phyloP scores from a whole-genome alignment of 2,329 filamentous ascomycete species.

The Apiospora pterosperma region DNA sequence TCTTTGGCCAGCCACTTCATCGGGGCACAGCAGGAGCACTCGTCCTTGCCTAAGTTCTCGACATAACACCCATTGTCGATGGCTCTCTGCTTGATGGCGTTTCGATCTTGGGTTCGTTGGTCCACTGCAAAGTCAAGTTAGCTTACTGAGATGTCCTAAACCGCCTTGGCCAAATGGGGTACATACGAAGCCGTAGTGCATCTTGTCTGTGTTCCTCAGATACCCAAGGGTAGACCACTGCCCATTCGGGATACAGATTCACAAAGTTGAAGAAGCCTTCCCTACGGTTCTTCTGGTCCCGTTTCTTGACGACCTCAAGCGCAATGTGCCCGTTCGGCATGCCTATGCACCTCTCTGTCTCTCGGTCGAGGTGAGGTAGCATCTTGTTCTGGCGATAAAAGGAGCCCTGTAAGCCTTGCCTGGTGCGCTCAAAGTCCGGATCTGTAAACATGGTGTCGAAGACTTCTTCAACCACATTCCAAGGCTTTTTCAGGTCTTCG shows the following conservation, averaged over 20 bases:
- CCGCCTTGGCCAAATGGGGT: neutral
- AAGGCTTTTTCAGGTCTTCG: conserved; percentile 19
- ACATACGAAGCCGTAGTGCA: conserved; percentile 9
- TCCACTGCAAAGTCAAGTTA: neutral
- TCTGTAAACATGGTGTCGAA: conserved; percentile 22
- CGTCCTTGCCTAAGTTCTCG: neutral
- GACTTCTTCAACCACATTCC: conserved; percentile 14
- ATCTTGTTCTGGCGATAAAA: conserved; percentile 25
- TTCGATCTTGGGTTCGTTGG: neutral
- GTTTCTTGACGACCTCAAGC: conserved; percentile 14
- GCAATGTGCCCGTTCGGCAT: conserved; percentile 23
- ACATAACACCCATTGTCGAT: neutral
- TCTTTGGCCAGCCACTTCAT: neutral
- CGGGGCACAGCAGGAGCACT: neutral
- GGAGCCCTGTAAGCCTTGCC: conserved; percentile 26
- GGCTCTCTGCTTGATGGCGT: neutral
- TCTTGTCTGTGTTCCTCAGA: conserved; percentile 35
- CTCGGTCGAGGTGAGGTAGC: conserved; percentile 17
- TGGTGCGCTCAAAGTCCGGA: conserved; percentile 13
- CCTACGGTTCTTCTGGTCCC: conserved; percentile 21
- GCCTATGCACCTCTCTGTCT: conserved; percentile 18
- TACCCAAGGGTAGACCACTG: conserved; percentile 44
- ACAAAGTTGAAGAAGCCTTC: conserved; percentile 24
- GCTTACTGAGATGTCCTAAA: neutral
- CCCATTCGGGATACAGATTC: conserved; percentile 44